Evolutionary conservation across 2,329 filamentous ascomycete species (phyloP), one percentile per base, ranked within the genome.

Genomic region (Paracorniculantispora psalliotae): DNA sequence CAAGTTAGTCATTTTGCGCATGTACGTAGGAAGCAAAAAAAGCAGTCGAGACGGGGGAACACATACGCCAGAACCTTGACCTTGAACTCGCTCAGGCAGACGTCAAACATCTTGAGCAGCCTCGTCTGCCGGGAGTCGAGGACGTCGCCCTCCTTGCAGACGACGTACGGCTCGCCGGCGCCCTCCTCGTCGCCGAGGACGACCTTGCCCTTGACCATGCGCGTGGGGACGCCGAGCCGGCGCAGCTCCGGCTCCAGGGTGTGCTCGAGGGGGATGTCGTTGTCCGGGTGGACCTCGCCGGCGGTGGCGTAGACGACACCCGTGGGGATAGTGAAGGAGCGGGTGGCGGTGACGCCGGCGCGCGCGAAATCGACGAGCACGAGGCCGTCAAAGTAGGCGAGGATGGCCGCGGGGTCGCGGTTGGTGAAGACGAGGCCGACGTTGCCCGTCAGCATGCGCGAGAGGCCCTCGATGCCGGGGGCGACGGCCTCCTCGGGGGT

Each of bases 341-440:
- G 85, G 15, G 86, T 81, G 25, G 92, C 90, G 57, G 80, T 75
- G 63, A 87, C 87, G 64, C 94, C 94, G 61, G 93, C 91, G 71
- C 94, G 89, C 63, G 94, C 94, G 71, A 92, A 99, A 79, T 97
- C 94, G 67, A 89, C 86, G 66, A 90, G 88, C 17, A 83, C 75
- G 70, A 91, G 89, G 63, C 77, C 77, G 61, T 80, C 77, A 72
- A 99, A 92, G 79, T 91, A 92, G 54, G 83, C 75, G 62, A 84
- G 77, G 62, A 97, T 82, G 55, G 86, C 80, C 44, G 79, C 72
- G 26, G 88, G 86, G 33, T 82, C 76, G 67, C 91, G 89, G 77
- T 91, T 89, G 63, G 92, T 96, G 79, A 96, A 93, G 66, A 99
- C 81, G 41, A 99, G 84, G 59, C 94, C 94, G 61, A 97, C 91